Base-by-base conservation (phyloP, 352 stramenopile species). In the Phytophthora agathidicida region DNA sequence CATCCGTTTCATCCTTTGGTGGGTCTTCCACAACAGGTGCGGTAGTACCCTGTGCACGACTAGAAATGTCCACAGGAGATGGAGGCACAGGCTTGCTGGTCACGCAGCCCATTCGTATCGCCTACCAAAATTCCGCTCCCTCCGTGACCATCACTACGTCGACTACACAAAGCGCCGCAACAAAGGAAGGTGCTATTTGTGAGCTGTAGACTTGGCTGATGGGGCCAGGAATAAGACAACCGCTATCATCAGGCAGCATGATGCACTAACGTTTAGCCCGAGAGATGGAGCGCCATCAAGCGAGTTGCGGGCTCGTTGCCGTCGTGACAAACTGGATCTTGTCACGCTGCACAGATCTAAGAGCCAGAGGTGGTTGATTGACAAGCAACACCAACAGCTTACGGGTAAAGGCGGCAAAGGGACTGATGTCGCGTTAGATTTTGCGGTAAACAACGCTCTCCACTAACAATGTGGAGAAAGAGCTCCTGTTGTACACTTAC, bases 51-150 rank as follows among this genome's bases (percentile, higher is more conserved):
- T 35, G 27, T 20, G 23, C 13, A 24, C n/a, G n/a, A n/a, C 22
- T 49, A n/a, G 57, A 49, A 24, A 11, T 19, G 1, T 27, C 39
- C 20, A 48, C 37, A 30, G 39, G 13, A 28, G 47, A 45, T 17
- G 31, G 41, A 26, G 42, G n/a, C 36, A 46, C 24, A 53, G 37
- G 33, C 19, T 71, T 71, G 43, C 48, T 68, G 42, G 19, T 27
- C 26, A 20, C 31, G 19, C 56, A 67, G n/a, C 56, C 62, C 62
- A 68, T 71, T 58, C 26, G 27, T 63, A 32, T 47, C 37, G 42
- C 24, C 44, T 45, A 35, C 39, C 28, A 27, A 51, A 17, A 31
- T 20, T 23, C n/a, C 9, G 22, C n/a, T 54, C 30, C 44, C 42
- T 22, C 42, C 42, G 36, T 37, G 42, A 36, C 7, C 62, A 71